A percentile compares a stretch with the other conserved stretches of the same genome.
phyloP scores from a whole-genome alignment of 2,329 filamentous ascomycete species.

The Aspergillus pseudonomiae region DNA sequence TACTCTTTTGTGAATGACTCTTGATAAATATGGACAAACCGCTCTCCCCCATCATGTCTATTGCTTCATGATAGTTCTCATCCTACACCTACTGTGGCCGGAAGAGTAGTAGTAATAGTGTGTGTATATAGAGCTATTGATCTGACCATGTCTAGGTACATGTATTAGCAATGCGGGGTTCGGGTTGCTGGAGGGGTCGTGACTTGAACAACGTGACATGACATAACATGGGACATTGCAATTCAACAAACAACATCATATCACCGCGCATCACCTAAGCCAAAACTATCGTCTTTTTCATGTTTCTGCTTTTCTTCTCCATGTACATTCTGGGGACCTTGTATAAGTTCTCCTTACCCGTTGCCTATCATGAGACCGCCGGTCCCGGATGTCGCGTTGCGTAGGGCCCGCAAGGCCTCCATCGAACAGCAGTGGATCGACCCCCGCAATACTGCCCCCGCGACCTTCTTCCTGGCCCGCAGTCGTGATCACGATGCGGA shows the following conservation, averaged over 20 bases:
- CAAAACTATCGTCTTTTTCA: background rate
- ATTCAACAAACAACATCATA: background rate
- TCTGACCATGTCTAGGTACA: background rate
- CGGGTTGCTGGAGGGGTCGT: background rate
- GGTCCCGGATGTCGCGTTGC: constrained; percentile 35
- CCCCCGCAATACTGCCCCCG: constrained; percentile 48
- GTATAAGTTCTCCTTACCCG: constrained; percentile 4
- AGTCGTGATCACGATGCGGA: constrained; percentile 49
- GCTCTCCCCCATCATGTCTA: background rate
- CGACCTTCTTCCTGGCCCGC: constrained; percentile 63
- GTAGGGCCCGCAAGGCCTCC: constrained; percentile 41
- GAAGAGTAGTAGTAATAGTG: background rate
- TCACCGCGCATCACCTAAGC: background rate
- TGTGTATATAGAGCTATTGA: background rate
- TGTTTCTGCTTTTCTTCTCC: background rate
- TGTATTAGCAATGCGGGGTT: constrained; percentile 13
- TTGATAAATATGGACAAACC: too few relatives aligned
- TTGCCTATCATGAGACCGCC: constrained; percentile 41
- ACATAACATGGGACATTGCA: background rate
- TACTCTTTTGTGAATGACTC: too few relatives aligned
- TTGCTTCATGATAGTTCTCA: background rate
- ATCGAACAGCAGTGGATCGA: constrained; percentile 40
- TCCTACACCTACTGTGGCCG: background rate
- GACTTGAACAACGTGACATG: constrained; percentile 20
- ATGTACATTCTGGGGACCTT: background rate